Evolutionary conservation across 495 filamentous ascomycete genomes (phyloP), one percentile per base, ranked within the genome.

Genomic region (Pseudoneurospora amorphoporcata): DNA sequence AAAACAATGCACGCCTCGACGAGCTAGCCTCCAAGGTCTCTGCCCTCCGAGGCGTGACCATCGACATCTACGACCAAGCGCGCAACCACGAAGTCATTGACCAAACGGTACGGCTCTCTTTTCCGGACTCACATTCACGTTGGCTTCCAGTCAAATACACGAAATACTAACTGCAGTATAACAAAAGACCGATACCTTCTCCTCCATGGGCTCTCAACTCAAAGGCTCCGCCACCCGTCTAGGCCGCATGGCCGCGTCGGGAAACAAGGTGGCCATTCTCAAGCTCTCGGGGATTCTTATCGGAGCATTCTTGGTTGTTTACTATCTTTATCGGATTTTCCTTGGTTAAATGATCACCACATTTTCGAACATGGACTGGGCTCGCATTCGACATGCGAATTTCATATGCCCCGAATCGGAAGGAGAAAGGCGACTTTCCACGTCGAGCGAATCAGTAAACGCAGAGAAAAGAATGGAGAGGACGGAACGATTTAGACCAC

Each of bases 51-150:
- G 90, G 90, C 75, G 94, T 99, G n/a, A 99, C 95, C n/a, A 89
- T 98, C 61, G 93, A 98, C 83, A 99, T 99, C 79, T 97, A 98
- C 84, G 94, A 98, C 83, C 92, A 94, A 79, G 95, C 95, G 45
- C 87, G 92, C 45, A 88, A 91, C 77, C 94, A 97, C 77, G 88
- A 91, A 70, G 86, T 95, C 38, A 92, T 99, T 72, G 94, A 98
- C 80, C 87, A 88, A 76, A 93, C 92, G 58, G 94, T 97, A 88
- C 19, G 88, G 83, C 69, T 70, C 35, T 23, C 23, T 23, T 23
- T 23, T 23, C 23, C 23, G 23, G 23, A 23, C 23, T 23, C 23
- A 23, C 23, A 23, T 23, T 23, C 23, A 23, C 23, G 23, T 23
- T 23, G 23, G 23, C 23, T 23, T 23, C 23, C 23, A 23, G 23